Evolutionary conservation across 2,329 filamentous ascomycete genomes (phyloP).

Genomic region (Penicillium aurantiogriseum): DNA sequence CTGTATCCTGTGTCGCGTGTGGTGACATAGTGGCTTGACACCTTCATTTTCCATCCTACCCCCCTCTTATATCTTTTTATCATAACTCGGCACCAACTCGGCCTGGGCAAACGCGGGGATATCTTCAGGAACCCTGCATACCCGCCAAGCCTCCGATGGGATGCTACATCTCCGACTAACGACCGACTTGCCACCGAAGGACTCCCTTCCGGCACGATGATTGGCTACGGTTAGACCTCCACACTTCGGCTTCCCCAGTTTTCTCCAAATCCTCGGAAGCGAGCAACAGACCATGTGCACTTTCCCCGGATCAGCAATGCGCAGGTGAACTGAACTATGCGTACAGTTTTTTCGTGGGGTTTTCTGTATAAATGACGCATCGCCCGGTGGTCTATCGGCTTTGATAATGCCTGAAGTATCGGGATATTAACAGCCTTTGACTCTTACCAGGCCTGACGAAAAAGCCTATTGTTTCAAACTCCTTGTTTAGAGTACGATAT

Average conservation of each 20-base stretch:
- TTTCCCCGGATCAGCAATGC: constrained; percentile 12
- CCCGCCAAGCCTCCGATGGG: constrained; percentile 7
- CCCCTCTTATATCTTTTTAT: constrained; percentile 3
- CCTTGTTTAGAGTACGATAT: not conserved
- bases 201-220: not conserved
- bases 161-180: constrained; percentile 3
- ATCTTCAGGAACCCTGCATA: not conserved
- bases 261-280: constrained; percentile 5
- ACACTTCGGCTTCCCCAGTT: constrained; percentile 13
- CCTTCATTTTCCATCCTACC: not conserved
- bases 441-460: not conserved
- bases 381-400: not conserved
- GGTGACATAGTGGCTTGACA: constrained; percentile 18
- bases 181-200: constrained; percentile 15
- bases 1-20: constrained; percentile 6
- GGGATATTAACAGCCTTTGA: not conserved
- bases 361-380: constrained; percentile 9
- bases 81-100: constrained; percentile 4
- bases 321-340: not conserved
- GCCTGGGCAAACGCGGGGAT: not conserved
- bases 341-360: not conserved
- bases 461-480: not conserved
- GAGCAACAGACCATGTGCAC: constrained; percentile 1
- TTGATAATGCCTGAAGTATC: not conserved
- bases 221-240: constrained; percentile 1